phyloP scores from a whole-genome alignment of 768 basidiomycete species.

The Lactarius deliciosus region DNA sequence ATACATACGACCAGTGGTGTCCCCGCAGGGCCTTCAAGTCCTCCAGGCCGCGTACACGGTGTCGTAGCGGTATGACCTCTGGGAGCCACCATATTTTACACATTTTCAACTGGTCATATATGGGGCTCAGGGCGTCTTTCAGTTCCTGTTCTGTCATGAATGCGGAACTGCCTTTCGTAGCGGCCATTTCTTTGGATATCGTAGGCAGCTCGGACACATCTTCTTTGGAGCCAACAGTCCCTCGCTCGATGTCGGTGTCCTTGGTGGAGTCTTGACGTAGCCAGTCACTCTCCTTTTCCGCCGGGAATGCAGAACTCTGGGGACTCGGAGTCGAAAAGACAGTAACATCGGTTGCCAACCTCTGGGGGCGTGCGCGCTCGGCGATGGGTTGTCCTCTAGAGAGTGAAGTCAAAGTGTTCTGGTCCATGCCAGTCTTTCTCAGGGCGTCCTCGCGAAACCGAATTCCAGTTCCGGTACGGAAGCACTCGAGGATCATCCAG shows the following conservation, averaged over 20 bases:
- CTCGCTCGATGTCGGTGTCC: conserved; percentile 36
- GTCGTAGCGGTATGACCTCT: conserved; percentile 43
- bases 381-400: background rate
- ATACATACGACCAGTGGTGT: conserved; percentile 10
- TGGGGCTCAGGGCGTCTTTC: conserved; percentile 50
- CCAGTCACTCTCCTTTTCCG: background rate
- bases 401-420: background rate
- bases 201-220: conserved; percentile 27
- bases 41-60: background rate
- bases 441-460: conserved; percentile 34
- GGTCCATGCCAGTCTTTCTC: background rate
- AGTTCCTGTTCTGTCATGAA: conserved; percentile 58
- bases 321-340: background rate
- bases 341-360: background rate
- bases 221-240: conserved; percentile 31
- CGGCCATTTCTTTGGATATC: conserved; percentile 7
- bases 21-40: background rate
- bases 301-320: background rate
- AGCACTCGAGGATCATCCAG: conserved; percentile 51
- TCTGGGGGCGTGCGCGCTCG: background rate
- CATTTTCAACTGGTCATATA: conserved; percentile 58
- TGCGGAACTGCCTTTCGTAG: conserved; percentile 25
- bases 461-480: conserved; percentile 49
- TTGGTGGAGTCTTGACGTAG: conserved; percentile 32
- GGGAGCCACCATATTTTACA: conserved; percentile 62